Conservation (phyloP, 2,329 filamentous ascomycete species). For the Elsinoe necatrix region DNA sequence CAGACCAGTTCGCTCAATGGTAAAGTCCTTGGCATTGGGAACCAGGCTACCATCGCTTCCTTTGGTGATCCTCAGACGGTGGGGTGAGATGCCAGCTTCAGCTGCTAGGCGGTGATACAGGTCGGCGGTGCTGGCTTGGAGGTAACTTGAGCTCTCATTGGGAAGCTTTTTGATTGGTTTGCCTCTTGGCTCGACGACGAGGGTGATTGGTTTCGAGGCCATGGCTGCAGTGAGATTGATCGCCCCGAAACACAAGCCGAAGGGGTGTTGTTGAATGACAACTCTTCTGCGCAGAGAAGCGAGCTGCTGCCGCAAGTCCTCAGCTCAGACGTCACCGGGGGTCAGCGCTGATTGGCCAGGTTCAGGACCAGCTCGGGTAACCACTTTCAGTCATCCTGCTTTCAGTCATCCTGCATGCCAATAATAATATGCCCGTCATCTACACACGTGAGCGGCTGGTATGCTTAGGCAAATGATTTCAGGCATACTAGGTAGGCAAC, state of each 20-base stretch:
- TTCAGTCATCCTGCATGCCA: not conserved
- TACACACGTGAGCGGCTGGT: constrained; percentile 1
- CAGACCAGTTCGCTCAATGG: constrained; percentile 48
- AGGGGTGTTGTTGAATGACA: not conserved
- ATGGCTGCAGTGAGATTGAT: constrained; percentile 22
- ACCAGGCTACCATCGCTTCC: constrained; percentile 53
- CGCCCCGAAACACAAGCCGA: constrained; percentile 5
- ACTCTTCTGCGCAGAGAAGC: constrained; percentile 6
- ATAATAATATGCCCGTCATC: not conserved
- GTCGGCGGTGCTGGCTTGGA: constrained; percentile 45
- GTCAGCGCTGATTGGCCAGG: not conserved
- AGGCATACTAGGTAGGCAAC: not conserved
- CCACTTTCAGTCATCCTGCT: not conserved
- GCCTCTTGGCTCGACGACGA: constrained; percentile 43
- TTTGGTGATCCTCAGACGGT: constrained; percentile 57
- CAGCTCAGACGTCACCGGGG: not conserved
- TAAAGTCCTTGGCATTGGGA: constrained; percentile 46
- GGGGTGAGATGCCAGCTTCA: constrained; percentile 46
- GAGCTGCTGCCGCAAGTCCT: not conserved
- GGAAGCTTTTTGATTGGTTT: constrained; percentile 55
- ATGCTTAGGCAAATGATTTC: not conserved
- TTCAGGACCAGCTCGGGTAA: not conserved
- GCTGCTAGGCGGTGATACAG: constrained; percentile 51
- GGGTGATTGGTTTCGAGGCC: constrained; percentile 36
- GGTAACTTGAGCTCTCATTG: constrained; percentile 44